These are phyloP conservation scores for Crotalaria pallida DNA, from an alignment of 306 rosid genomes.

Conservation along the genomic window DNA sequence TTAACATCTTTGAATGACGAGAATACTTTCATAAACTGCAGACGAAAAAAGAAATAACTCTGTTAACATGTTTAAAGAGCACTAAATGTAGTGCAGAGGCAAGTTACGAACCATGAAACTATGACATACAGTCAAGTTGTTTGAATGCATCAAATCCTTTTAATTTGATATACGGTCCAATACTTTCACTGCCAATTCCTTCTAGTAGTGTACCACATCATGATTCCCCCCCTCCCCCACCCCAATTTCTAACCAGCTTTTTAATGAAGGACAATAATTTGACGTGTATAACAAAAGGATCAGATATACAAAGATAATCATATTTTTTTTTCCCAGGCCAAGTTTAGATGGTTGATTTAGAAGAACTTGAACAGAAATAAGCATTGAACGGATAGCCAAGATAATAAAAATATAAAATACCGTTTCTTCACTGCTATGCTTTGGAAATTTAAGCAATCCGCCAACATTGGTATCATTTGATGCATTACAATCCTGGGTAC, in stretches of 20 bases:
- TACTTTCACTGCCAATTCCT: neutral
- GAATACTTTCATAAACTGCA: conserved; percentile 64
- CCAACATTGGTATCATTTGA: conserved; percentile 44
- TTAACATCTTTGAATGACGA: conserved; percentile 83
- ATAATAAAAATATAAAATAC: conserved; percentile 33
- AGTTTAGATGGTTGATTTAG: neutral
- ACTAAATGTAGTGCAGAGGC: neutral
- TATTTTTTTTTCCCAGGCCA: neutral
- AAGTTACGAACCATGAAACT: neutral
- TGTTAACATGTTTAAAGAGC: neutral
- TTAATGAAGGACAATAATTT: neutral
- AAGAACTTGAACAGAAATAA: conserved; percentile 1
- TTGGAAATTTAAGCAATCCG: conserved; percentile 70
- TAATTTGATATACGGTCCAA: neutral
- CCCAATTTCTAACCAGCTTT: neutral
- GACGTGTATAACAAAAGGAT: neutral
- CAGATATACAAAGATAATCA: neutral
- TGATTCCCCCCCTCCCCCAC: neutral
- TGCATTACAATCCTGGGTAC: conserved; percentile 46
- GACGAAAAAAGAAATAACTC: conserved; percentile 7
- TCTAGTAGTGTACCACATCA: neutral
- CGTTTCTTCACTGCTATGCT: conserved; percentile 73
- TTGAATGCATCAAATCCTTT: neutral
- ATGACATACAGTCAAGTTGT: neutral
- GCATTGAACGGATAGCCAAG: neutral